phyloP scores from a whole-genome alignment of 495 filamentous ascomycete genomes.

The Podospora conica region DNA sequence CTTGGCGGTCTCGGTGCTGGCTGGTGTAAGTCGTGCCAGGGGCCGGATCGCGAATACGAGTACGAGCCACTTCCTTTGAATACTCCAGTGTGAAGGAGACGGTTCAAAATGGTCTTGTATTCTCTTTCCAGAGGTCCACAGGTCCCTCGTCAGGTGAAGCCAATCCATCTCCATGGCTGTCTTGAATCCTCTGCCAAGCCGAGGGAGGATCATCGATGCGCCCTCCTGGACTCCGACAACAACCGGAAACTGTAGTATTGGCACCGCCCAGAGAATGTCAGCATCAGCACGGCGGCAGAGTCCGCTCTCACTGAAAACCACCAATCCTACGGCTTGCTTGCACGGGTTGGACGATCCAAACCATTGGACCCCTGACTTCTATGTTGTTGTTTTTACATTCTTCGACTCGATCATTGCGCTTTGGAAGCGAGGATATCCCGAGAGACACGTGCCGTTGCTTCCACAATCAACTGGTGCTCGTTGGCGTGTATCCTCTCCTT shows the following conservation, averaged over 20 bases:
- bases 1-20: background rate
- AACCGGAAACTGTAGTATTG: background rate
- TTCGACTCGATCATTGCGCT: constrained; percentile 16
- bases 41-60: background rate
- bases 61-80: background rate
- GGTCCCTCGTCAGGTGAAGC: too few species aligned
- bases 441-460: constrained; percentile 55
- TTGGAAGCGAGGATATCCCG: constrained; percentile 28
- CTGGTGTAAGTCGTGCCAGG: background rate
- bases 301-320: background rate
- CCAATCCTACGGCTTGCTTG: background rate
- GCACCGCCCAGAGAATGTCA: background rate
- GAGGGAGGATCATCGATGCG: background rate
- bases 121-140: too few species aligned
- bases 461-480: constrained; percentile 66
- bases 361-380: background rate
- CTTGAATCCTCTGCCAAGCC: background rate
- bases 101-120: too few species aligned
- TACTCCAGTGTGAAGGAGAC: background rate
- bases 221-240: background rate
- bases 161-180: background rate
- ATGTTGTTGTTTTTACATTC: background rate
- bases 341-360: background rate
- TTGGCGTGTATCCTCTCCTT: constrained; percentile 63
- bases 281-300: background rate